These are phyloP conservation scores for Rhodotorula diobovata DNA, from an alignment of 768 basidiomycete species.

Conservation along the genomic window DNA sequence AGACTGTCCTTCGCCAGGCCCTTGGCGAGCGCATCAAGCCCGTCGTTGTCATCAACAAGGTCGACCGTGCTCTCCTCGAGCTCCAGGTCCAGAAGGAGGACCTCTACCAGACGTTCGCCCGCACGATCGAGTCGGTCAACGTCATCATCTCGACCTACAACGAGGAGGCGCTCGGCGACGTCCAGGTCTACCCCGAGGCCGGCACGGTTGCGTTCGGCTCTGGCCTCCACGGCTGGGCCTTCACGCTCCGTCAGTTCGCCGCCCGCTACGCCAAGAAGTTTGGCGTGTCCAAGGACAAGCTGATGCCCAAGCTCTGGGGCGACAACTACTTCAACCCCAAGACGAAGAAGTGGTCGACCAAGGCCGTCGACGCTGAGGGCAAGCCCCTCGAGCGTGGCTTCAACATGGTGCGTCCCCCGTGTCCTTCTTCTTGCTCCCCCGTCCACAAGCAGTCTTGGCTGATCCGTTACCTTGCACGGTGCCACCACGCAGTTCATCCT, in stretches of 20 bases:
- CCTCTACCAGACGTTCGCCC: conserved; percentile 94
- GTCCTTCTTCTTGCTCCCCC: not conserved
- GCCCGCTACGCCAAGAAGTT: conserved; percentile 94
- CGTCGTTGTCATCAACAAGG: conserved; percentile 99
- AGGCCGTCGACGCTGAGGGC: conserved; percentile 67
- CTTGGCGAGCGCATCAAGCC: conserved; percentile 98
- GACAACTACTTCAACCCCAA: conserved; percentile 99
- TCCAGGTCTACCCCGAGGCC: conserved; percentile 97
- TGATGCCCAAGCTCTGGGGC: conserved; percentile 97
- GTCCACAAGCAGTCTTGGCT: not conserved
- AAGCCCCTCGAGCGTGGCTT: conserved; percentile 96
- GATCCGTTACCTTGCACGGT: not conserved
- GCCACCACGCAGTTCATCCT: conserved; percentile 78
- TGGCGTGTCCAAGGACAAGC: conserved; percentile 97
- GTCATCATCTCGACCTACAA: conserved; percentile 98
- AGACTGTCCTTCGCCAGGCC: conserved; percentile 96
- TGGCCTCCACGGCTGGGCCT: conserved; percentile 99
- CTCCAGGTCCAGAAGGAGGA: conserved; percentile 95
- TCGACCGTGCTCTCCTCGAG: conserved; percentile 97
- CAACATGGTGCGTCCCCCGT: conserved; percentile 55
- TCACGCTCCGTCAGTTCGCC: conserved; percentile 97
- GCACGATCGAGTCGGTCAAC: conserved; percentile 96
- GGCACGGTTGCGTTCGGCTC: conserved; percentile 99
- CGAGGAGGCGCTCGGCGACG: conserved; percentile 88
- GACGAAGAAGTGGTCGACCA: conserved; percentile 93